These are phyloP conservation scores for Neoboletus magnificus DNA, from an alignment of 768 basidiomycete species.

Conservation along the genomic window DNA sequence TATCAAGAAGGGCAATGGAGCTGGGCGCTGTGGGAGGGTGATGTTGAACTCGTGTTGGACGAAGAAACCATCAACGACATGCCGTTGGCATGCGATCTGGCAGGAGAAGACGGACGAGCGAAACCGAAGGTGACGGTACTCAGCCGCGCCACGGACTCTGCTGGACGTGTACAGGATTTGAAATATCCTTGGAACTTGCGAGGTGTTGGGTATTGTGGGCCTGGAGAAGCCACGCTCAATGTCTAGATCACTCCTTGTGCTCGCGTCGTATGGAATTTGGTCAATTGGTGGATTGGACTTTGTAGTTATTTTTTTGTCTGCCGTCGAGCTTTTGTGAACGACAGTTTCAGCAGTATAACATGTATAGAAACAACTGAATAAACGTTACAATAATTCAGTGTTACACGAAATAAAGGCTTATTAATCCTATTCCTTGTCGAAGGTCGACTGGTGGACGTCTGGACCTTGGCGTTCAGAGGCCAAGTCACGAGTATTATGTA, in stretches of 20 bases:
- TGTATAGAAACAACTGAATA: background rate
- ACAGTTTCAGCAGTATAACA: background rate
- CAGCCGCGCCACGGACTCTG: constrained; percentile 52
- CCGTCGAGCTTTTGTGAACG: background rate
- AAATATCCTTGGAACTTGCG: constrained; percentile 62
- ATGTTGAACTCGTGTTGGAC: constrained; percentile 34
- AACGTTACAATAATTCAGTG: background rate
- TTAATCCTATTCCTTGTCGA: background rate
- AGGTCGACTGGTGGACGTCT: background rate
- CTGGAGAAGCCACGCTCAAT: constrained; percentile 22
- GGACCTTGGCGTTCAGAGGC: background rate
- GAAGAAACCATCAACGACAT: constrained; percentile 19
- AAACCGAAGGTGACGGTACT: constrained; percentile 25
- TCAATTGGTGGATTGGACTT: background rate
- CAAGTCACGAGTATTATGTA: background rate
- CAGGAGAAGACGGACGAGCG: constrained; percentile 6
- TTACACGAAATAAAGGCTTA: background rate
- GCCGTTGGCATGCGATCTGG: background rate
- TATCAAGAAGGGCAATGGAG: constrained; percentile 68
- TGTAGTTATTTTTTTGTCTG: background rate
- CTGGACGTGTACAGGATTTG: constrained; percentile 46
- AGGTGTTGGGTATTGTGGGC: constrained; percentile 49
- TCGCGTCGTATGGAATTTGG: too few species aligned
- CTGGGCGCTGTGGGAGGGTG: constrained; percentile 68
- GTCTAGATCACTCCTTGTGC: background rate